Base-by-base conservation (phyloP, 2,329 filamentous ascomycete genomes). In the Hypoxylon sp. region DNA sequence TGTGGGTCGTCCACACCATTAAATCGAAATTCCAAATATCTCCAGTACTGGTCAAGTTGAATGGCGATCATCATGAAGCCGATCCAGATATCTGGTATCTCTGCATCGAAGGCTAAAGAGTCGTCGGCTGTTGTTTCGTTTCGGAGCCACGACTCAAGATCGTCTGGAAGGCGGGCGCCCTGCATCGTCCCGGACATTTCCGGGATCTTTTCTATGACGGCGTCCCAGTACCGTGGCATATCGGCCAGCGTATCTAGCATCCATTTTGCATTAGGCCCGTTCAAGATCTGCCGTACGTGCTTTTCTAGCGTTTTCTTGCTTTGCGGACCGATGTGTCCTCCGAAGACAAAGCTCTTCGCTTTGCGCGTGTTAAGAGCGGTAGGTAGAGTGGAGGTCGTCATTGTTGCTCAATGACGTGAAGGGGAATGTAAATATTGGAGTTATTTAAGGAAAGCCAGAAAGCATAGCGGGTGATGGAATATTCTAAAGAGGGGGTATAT, bases 41-140 rank as follows among this genome's bases (percentile, higher is more conserved):
- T 38, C 47, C 47, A 51, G 23, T 51, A 51, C 38, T 51, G 47
- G 15, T 43, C 32, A 17, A 51, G 47, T 25, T 51, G 15, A n/a
- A 51, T 51, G 8, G 40, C 37, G 7, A 51, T 19, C 38, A 51
- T 29, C 21, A 50, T 29, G 11, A 25, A 30, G 26, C 46, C 46
- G 30, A 50, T 20, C 29, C 20, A 29, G 30, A 36, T 29, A 29
- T 37, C 21, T 3, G 37, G 36, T 21, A 50, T 16, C 15, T 50
- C 37, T 2, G n/a, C 25, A 12, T 43, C 46, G 15, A 23, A 19
- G n/a, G 41, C 29, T 20, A 34, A n/a, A 25, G 20, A 27, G 20
- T 45, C 42, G 15, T 21, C 42, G 21, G n/a, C n/a, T n/a, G n/a
- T n/a, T n/a, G 30, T 34, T 16, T 32, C 42, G 12, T 46, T 8